Conservation (phyloP, 345 rosid genomes). For the Psidium friedrichsthalianum region DNA sequence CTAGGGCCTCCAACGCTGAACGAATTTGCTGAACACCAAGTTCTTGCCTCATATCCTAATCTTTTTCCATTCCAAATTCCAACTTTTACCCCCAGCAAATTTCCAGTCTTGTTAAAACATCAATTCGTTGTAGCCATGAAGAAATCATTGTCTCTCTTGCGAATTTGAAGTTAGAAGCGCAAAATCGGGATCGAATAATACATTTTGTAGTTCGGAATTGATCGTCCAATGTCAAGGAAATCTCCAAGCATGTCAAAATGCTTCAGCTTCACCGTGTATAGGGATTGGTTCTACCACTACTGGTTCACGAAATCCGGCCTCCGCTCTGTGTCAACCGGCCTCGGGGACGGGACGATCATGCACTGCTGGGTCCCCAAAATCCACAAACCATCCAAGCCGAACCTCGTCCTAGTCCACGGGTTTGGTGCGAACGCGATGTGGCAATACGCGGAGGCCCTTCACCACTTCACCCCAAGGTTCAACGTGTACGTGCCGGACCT, state of each 20-base stretch:
- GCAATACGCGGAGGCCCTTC: conserved; percentile 57
- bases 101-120: not conserved
- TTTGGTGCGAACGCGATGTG: conserved; percentile 81
- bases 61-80: not conserved
- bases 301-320: conserved; percentile 2
- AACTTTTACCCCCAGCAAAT: not conserved
- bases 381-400: conserved; percentile 10
- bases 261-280: conserved; percentile 8
- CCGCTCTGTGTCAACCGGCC: conserved; percentile 16
- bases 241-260: not conserved
- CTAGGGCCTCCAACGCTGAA: not conserved
- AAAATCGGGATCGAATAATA: rapidly evolving
- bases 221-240: not conserved
- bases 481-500: conserved; percentile 74
- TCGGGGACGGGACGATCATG: conserved; percentile 53
- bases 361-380: conserved; percentile 63
- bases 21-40: not conserved
- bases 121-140: not conserved
- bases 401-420: conserved; percentile 62
- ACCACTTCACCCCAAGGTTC: conserved; percentile 39
- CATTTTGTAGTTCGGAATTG: not conserved
- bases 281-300: conserved; percentile 6
- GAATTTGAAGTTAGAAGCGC: not conserved
- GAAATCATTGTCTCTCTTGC: not conserved
- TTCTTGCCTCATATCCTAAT: not conserved